These are phyloP conservation scores for Ustilago vetiveriae DNA, from an alignment of 1,284 basidiomycete species.

Conservation along the genomic window DNA sequence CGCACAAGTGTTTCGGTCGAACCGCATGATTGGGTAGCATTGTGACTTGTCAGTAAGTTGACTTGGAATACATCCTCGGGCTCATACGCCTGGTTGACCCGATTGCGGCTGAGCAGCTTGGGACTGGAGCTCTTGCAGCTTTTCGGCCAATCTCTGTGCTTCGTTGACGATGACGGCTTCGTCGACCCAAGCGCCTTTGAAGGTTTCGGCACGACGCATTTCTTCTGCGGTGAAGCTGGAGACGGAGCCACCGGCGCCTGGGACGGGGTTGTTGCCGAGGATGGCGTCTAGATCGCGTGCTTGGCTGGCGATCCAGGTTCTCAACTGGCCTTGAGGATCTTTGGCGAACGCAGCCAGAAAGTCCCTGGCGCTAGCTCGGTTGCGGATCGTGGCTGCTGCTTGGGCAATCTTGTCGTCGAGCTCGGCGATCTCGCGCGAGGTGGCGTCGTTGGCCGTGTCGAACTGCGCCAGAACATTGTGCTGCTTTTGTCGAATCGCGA, in stretches of 20 bases:
- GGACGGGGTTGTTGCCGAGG: slow-evolving; percentile 72
- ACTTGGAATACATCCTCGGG: too few species aligned
- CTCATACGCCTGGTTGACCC: slow-evolving; percentile 16
- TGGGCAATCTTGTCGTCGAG: slow-evolving; percentile 79
- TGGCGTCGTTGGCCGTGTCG: slow-evolving; percentile 73
- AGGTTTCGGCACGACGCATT: slow-evolving; percentile 85
- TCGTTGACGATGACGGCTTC: slow-evolving; percentile 65
- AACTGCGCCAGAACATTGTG: slow-evolving; percentile 76
- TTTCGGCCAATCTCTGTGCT: slow-evolving; percentile 58
- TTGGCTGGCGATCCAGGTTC: slow-evolving; percentile 89
- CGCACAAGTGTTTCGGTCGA: too few species aligned
- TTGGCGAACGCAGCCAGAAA: slow-evolving; percentile 85
- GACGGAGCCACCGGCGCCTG: slow-evolving; percentile 76
- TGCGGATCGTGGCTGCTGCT: slow-evolving; percentile 74
- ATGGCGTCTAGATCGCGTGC: slow-evolving; percentile 87
- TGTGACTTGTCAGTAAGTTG: too few species aligned
- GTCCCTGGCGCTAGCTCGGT: slow-evolving; percentile 83
- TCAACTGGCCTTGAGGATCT: slow-evolving; percentile 82
- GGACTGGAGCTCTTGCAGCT: slow-evolving; percentile 54
- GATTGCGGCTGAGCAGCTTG: slow-evolving; percentile 23
- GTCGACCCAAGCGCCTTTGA: slow-evolving; percentile 82
- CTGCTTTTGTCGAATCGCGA: slow-evolving; percentile 79
- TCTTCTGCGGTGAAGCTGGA: slow-evolving; percentile 77
- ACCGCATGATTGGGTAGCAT: too few species aligned
- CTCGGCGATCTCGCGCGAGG: slow-evolving; percentile 75